A percentile compares a stretch with the other conserved stretches of the same genome.
These are phyloP conservation scores for Hyaloscypha bicolor DNA, from an alignment of 495 filamentous ascomycete genomes.

Conservation along the genomic window DNA sequence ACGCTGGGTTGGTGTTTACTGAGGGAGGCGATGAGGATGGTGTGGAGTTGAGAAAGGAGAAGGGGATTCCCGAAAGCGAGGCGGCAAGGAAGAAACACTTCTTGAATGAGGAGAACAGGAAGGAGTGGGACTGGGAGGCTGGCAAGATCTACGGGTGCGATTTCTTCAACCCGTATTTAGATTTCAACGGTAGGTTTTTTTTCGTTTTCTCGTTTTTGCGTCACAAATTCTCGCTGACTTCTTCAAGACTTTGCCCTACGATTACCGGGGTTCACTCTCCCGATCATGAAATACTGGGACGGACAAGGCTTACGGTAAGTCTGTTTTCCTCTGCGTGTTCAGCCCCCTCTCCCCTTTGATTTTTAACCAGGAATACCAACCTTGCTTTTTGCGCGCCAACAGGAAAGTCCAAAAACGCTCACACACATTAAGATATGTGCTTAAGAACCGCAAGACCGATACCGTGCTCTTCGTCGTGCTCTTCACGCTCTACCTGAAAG, in stretches of 20 bases:
- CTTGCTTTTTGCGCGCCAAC: constrained; percentile 4
- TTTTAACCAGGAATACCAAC: constrained; percentile 14
- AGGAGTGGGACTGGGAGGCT: constrained; percentile 50
- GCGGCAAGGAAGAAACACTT: constrained; percentile 67
- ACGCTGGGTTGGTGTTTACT: constrained; percentile 56
- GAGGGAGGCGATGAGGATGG: constrained; percentile 73
- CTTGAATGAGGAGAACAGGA: constrained; percentile 50
- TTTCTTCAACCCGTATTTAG: constrained; percentile 92
- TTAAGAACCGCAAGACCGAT: constrained; percentile 72
- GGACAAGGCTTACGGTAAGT: constrained; percentile 58
- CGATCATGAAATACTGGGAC: constrained; percentile 80
- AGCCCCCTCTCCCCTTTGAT: constrained; percentile 18
- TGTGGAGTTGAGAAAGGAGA: constrained; percentile 43
- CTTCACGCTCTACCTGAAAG: constrained; percentile 70
- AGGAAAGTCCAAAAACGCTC: constrained; percentile 45
- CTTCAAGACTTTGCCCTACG: constrained; percentile 69
- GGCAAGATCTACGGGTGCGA: constrained; percentile 68
- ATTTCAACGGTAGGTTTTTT: constrained; percentile 65
- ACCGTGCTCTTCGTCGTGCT: constrained; percentile 76
- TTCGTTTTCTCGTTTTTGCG: not conserved
- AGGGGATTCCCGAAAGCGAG: constrained; percentile 54
- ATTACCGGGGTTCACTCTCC: constrained; percentile 76
- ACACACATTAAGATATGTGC: constrained; percentile 81
- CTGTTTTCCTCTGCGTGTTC: constrained; percentile 3
- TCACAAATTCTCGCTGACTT: constrained; percentile 5